These are phyloP conservation scores for Salicornia ramosissima DNA, from an alignment of 148 eudicot species.

Conservation along the genomic window DNA sequence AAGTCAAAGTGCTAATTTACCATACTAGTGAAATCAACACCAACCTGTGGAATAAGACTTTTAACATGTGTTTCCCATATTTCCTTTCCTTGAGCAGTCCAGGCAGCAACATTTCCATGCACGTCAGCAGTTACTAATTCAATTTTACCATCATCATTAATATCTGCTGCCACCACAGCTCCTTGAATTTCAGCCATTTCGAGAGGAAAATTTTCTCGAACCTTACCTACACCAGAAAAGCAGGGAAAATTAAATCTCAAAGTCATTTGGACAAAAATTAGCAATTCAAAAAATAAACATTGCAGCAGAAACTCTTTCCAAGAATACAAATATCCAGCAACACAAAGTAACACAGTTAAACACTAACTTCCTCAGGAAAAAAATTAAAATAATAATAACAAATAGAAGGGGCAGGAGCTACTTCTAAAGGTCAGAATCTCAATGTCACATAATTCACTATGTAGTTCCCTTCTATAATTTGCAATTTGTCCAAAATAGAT, in stretches of 20 bases:
- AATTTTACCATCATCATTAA: conserved; percentile 95
- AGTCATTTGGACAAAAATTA: background rate
- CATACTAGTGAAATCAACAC: background rate
- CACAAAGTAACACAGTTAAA: background rate
- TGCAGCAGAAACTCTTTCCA: background rate
- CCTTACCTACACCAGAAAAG: conserved; percentile 55
- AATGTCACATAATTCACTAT: too few species aligned
- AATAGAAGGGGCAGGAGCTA: too few species aligned
- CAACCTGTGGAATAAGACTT: conserved; percentile 89
- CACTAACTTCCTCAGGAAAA: too few species aligned
- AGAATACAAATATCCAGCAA: background rate
- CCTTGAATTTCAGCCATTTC: conserved; percentile 99
- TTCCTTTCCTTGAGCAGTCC: conserved; percentile 95
- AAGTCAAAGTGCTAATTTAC: background rate
- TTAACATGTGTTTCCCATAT: conserved; percentile 93
- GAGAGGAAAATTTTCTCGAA: conserved; percentile 90
- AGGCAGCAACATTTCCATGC: conserved; percentile 98
- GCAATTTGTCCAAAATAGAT: too few species aligned
- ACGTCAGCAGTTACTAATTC: conserved; percentile 86
- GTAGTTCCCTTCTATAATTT: too few species aligned
- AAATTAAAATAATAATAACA: too few species aligned
- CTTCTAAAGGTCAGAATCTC: too few species aligned
- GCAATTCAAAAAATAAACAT: background rate
- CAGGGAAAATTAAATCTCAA: background rate
- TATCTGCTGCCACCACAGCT: conserved; percentile 89